These are phyloP conservation scores for Candida cerambycidarum DNA, from an alignment of 805 yeast species.

Conservation along the genomic window DNA sequence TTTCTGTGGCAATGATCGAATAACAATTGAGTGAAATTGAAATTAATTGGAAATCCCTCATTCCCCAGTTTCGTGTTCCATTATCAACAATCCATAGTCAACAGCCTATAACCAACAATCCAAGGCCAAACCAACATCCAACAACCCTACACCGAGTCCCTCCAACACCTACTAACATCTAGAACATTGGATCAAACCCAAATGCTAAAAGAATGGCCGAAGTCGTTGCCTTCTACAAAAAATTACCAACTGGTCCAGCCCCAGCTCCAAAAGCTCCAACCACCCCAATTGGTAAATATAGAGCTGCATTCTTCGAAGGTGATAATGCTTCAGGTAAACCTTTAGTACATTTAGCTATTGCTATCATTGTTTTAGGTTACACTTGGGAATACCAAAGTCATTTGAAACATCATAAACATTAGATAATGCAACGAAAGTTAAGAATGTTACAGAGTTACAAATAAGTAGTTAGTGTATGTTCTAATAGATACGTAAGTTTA, in stretches of 20 bases:
- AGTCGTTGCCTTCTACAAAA: constrained; percentile 93
- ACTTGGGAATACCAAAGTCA: constrained; percentile 92
- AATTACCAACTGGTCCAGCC: constrained; percentile 91
- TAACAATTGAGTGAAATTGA: too few species aligned
- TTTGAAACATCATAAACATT: constrained; percentile 45
- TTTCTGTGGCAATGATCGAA: too few species aligned
- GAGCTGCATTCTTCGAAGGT: constrained; percentile 81
- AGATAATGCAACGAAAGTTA: constrained; percentile 2
- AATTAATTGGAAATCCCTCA: too few species aligned
- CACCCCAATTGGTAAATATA: constrained; percentile 73
- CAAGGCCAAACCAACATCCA: neutral
- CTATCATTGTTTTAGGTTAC: constrained; percentile 77
- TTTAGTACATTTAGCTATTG: constrained; percentile 70
- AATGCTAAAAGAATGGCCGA: constrained; percentile 95
- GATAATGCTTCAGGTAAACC: constrained; percentile 84
- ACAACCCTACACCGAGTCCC: neutral
- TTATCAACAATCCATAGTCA: too few species aligned
- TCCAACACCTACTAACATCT: constrained; percentile 22
- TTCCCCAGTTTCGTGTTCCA: too few species aligned
- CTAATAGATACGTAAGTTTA: too few species aligned
- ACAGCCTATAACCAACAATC: neutral
- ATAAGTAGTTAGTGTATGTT: neutral
- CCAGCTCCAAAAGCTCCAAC: constrained; percentile 66
- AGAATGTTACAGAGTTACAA: too few species aligned
- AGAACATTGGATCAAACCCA: constrained; percentile 93